phyloP scores from a whole-genome alignment of 768 basidiomycete genomes.

The Tricholoma hemisulphureum region DNA sequence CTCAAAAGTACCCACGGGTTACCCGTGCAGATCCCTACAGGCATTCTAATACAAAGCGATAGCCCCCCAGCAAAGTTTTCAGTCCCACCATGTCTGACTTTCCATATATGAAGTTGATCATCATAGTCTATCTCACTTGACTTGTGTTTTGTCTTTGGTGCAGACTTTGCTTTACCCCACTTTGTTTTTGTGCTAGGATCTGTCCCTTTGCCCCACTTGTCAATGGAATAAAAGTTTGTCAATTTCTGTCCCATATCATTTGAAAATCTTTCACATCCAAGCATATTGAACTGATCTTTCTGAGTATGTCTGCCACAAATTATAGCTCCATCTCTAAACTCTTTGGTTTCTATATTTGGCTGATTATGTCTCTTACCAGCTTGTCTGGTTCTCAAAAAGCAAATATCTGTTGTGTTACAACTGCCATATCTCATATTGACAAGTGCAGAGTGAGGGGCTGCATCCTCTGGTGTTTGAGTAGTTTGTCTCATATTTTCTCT shows the following conservation, averaged over 20 bases:
- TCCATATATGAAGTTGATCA: not conserved
- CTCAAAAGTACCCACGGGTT: too few relatives aligned
- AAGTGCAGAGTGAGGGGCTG: too few relatives aligned
- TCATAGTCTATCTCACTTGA: not conserved
- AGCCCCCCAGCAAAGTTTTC: not conserved
- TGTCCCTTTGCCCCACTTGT: not conserved
- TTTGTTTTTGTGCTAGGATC: not conserved
- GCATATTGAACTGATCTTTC: constrained; percentile 31
- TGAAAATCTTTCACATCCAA: constrained; percentile 29
- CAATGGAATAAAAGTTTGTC: constrained; percentile 25
- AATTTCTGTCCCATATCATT: constrained; percentile 23
- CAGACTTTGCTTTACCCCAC: not conserved
- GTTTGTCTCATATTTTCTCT: constrained; percentile 33
- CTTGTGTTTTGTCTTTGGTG: not conserved
- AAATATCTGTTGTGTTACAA: too few relatives aligned
- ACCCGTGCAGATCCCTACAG: too few relatives aligned
- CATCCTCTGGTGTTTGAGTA: constrained; percentile 9
- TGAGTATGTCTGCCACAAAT: too few relatives aligned
- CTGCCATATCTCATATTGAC: too few relatives aligned
- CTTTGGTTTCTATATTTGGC: not conserved
- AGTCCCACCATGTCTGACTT: not conserved
- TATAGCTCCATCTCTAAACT: constrained; percentile 30
- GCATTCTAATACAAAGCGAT: too few relatives aligned
- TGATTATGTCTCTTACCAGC: constrained; percentile 5
- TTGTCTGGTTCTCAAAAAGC: constrained; percentile 1